These are phyloP conservation scores for Bryopsis sp. DNA, from an alignment of 139 green algal genomes.

Conservation along the genomic window DNA sequence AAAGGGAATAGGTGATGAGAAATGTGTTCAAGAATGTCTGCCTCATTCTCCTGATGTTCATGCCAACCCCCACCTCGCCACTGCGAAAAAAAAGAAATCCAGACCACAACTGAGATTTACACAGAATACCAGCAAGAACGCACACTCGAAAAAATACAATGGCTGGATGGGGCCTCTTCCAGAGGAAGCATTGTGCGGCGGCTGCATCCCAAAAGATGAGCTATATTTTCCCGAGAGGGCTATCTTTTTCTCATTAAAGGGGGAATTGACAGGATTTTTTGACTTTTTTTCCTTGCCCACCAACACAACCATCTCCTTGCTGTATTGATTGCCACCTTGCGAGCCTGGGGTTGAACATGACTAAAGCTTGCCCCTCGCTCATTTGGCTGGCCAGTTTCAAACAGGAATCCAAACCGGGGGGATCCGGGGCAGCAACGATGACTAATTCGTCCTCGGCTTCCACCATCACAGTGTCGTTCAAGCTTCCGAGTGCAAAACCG, in stretches of 20 bases:
- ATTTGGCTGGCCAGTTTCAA: constrained; percentile 30
- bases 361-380: not conserved
- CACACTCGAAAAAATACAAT: not conserved
- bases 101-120: not conserved
- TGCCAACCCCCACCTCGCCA: constrained; percentile 87
- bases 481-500: constrained; percentile 53
- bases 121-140: too few relatives aligned
- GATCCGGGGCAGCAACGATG: constrained; percentile 73
- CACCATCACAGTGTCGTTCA: constrained; percentile 52
- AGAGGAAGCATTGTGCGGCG: constrained; percentile 6
- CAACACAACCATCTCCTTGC: not conserved
- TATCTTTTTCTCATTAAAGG: too few relatives aligned
- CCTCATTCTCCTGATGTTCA: constrained; percentile 78
- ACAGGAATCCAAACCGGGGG: constrained; percentile 44
- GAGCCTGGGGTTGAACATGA: constrained; percentile 28
- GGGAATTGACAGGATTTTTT: too few relatives aligned
- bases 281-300: too few relatives aligned
- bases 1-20: constrained; percentile 73
- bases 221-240: too few relatives aligned
- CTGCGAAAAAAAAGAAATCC: constrained; percentile 39
- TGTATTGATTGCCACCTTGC: not conserved
- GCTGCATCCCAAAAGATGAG: too few relatives aligned
- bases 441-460: constrained; percentile 64
- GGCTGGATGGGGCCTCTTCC: not conserved
- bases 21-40: constrained; percentile 74